Base-by-base conservation (phyloP, 2,329 filamentous ascomycete genomes). In the Alternaria sp. region DNA sequence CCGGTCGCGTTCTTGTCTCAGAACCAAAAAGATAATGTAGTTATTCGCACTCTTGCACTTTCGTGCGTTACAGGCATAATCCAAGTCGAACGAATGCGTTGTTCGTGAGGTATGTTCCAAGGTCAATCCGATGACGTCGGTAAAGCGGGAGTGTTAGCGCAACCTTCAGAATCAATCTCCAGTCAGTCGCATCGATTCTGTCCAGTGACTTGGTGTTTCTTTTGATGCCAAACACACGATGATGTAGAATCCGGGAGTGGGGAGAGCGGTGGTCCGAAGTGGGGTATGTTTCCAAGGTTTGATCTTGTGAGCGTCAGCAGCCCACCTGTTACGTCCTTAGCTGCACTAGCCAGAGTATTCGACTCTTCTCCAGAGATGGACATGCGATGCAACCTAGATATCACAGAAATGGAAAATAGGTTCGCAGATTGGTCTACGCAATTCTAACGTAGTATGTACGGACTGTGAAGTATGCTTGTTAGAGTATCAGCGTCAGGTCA, bases 281-380 rank as follows among this genome's bases (percentile, higher is more conserved):
- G 49, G 57, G 61, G 53, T 57, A 40, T 41, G n/a, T 59, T 51
- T 60, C 54, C 49, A 40, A 43, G 46, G 12, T 53, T 50, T 38
- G 57, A 63, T 60, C 57, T 57, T 45, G 44, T 54, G 61, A 41
- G 45, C 41, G 41, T 34, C 54, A 61, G 59, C 49, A 48, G 43
- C 54, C 53, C 16, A 41, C 58, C 58, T 51, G 27, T 28, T 49
- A 16, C n/a, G 36, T 27, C 22, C 18, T 25, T 30, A n/a, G 34
- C 32, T 50, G 3, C 46, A 36, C 30, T 50, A 43, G 40, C 20
- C 20, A 14, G 40, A 25, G 12, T 43, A 16, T 43, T 25, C 16
- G 20, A 25, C 40, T 16, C 20, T 43, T 25, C 3, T 18, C 20
- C 25, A 25, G 20, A 43, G 20, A 43, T 25, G 40, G 40, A 9